Conservation (phyloP, 1,284 basidiomycete species). For the Neolentinus lepideus region DNA sequence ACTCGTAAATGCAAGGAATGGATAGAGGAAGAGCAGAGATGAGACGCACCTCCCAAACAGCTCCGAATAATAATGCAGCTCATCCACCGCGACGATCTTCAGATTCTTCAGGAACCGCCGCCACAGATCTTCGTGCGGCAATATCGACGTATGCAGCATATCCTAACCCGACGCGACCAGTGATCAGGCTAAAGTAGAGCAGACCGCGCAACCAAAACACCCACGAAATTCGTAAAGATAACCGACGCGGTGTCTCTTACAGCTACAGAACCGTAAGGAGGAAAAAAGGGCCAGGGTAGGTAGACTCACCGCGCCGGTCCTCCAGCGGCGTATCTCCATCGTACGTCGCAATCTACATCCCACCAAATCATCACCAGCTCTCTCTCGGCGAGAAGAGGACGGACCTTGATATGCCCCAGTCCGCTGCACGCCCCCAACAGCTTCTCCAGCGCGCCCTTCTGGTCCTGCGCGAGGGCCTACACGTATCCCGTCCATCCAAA, state of each 20-base stretch:
- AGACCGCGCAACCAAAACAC: conserved; percentile 19
- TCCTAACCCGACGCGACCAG: conserved; percentile 44
- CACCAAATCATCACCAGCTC: conserved; percentile 23
- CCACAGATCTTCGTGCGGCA: conserved; percentile 85
- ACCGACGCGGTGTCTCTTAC: conserved; percentile 63
- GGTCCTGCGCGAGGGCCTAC: conserved; percentile 89
- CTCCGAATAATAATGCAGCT: conserved; percentile 76
- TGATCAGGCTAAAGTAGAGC: neutral
- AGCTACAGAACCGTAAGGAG: conserved; percentile 25
- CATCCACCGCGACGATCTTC: conserved; percentile 79
- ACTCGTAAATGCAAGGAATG: neutral
- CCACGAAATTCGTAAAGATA: conserved; percentile 73
- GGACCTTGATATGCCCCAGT: conserved; percentile 54
- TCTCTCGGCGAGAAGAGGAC: conserved; percentile 10
- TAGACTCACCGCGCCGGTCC: conserved; percentile 40
- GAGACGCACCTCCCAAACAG: conserved; percentile 57
- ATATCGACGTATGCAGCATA: conserved; percentile 80
- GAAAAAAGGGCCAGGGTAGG: neutral
- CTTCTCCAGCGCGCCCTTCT: conserved; percentile 62
- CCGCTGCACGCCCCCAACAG: conserved; percentile 57
- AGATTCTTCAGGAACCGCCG: conserved; percentile 70
- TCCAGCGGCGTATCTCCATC: conserved; percentile 86
- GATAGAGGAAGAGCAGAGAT: neutral
- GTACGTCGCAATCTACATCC: conserved; percentile 66
- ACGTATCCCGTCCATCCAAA: conserved; percentile 2